Base-by-base conservation (phyloP, 768 basidiomycete genomes). In the Piloderma croceum region DNA sequence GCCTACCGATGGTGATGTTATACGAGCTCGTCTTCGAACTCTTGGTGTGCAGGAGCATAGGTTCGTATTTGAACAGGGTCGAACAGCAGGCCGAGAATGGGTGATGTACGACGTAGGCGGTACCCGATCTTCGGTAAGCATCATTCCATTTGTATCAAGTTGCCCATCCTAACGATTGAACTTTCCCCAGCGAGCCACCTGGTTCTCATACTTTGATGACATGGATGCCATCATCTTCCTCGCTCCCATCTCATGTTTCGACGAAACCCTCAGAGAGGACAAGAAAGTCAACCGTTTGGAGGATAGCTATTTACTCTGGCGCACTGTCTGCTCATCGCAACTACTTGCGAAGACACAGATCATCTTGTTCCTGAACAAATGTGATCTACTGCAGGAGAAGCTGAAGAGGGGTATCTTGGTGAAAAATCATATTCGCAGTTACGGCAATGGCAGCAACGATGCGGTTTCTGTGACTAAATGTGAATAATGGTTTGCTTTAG, bases 191-290 rank as follows among this genome's bases (percentile, higher is more conserved):
- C 72, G 85, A 40, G 70, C 71, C 15, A 81, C 78, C 1, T 90
- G 88, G 87, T 79, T 77, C 54, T 77, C 83, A 3, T 89, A 81
- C 59, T 89, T 90, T 46, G 84, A 89, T 48, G 83, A 87, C 56
- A 77, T 83, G 39, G 78, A 87, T 60, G 79, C 86, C 2, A 86
- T 90, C 57, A 89, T 91, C 50, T 90, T 90, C 64, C 76, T 90
- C 25, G 83, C 82, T 35, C 67, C 71, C 48, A 81, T 90, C 50
- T 87, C 83, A 20, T 83, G 84, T 39, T 91, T 90, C 55, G 83
- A 90, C 51, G 87, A 90, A 57, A 74, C 70, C 37, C 68, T 90
- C 0, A 77, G 78, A 5, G 88, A 89, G 58, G 75, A 89, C 51
- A 68, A 67, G 4, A 63, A 62, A 1, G 73, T 87, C 31, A 90